A percentile compares a stretch with the other conserved stretches of the same genome.
These are phyloP conservation scores for Mrakiaceae sp. DNA, from an alignment of 1,284 basidiomycete genomes.

Conservation along the genomic window DNA sequence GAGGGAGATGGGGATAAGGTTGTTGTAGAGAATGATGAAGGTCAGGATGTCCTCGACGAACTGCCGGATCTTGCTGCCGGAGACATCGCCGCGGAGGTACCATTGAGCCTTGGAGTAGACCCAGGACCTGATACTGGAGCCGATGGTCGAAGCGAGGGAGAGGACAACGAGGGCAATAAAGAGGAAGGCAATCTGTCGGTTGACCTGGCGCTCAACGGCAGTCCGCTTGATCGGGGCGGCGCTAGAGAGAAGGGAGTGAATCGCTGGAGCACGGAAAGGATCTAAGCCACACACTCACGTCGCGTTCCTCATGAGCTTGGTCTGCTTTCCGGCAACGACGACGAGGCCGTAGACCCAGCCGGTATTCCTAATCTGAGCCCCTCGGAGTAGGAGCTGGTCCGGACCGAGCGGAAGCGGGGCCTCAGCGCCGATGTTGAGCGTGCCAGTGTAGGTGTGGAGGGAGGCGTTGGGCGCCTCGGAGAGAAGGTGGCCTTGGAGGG, in stretches of 20 bases:
- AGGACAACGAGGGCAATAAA: conserved; percentile 78
- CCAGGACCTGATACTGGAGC: conserved; percentile 80
- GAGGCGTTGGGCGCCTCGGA: conserved; percentile 98
- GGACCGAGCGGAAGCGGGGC: conserved; percentile 82
- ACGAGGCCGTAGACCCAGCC: conserved; percentile 91
- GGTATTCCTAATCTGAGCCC: conserved; percentile 92
- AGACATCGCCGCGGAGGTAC: conserved; percentile 51
- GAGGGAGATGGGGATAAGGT: conserved; percentile 96
- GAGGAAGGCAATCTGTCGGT: conserved; percentile 91
- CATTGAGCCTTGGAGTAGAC: conserved; percentile 70
- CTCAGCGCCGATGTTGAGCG: conserved; percentile 48
- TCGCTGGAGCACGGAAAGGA: background rate
- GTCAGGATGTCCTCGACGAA: conserved; percentile 92
- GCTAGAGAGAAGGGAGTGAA: conserved; percentile 35
- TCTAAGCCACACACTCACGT: conserved; percentile 51
- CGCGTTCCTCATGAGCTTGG: conserved; percentile 87
- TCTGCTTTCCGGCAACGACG: conserved; percentile 96
- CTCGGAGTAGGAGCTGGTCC: conserved; percentile 85
- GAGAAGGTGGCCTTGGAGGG: conserved; percentile 69
- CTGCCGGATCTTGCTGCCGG: conserved; percentile 41
- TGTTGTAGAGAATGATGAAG: conserved; percentile 98
- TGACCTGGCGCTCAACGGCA: conserved; percentile 91
- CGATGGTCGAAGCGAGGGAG: conserved; percentile 83
- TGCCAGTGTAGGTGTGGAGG: conserved; percentile 85
- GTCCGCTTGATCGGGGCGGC: conserved; percentile 94